Evolutionary conservation across 2,329 filamentous ascomycete species (phyloP).

Genomic region (Drechslerella dactyloides): DNA sequence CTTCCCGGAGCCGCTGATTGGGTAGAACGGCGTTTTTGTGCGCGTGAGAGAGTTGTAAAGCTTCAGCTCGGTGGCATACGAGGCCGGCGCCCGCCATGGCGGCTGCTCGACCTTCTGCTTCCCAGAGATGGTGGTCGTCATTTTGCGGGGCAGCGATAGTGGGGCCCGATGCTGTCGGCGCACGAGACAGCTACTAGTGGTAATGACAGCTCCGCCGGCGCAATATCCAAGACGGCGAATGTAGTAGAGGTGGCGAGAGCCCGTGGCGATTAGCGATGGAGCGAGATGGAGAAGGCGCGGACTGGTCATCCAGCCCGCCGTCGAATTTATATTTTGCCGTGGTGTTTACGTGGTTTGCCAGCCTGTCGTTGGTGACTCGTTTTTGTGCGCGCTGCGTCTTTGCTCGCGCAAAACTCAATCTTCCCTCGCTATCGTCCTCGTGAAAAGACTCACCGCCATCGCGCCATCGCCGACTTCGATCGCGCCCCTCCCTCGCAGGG

Average conservation of each 20-base stretch:
- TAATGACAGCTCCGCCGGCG: background rate
- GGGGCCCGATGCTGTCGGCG: conserved; percentile 8
- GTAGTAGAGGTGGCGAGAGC: conserved; percentile 5
- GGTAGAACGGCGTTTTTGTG: conserved; percentile 74
- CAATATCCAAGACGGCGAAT: conserved; percentile 7
- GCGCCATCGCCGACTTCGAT: conserved; percentile 27
- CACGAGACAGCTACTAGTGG: conserved; percentile 6
- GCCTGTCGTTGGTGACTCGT: conserved; percentile 15
- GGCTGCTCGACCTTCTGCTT: conserved; percentile 50
- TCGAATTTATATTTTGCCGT: conserved; percentile 32
- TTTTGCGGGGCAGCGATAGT: conserved; percentile 42
- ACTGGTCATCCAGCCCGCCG: conserved; percentile 40
- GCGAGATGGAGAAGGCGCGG: conserved; percentile 1
- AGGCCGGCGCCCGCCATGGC: conserved; percentile 44
- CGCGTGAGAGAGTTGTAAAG: conserved; percentile 82
- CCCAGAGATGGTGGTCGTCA: conserved; percentile 41
- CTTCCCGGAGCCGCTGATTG: conserved; percentile 70
- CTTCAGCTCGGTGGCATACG: conserved; percentile 62
- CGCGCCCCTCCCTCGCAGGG: background rate
- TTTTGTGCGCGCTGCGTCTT: conserved; percentile 26
- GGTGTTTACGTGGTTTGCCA: conserved; percentile 16
- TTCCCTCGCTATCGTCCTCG: conserved; percentile 15
- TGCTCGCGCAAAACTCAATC: conserved; percentile 32
- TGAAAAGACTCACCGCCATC: conserved; percentile 22
- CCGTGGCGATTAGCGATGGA: conserved; percentile 23